These are phyloP conservation scores for Vinca minor DNA, from an alignment of 257 asterid species.

Conservation along the genomic window DNA sequence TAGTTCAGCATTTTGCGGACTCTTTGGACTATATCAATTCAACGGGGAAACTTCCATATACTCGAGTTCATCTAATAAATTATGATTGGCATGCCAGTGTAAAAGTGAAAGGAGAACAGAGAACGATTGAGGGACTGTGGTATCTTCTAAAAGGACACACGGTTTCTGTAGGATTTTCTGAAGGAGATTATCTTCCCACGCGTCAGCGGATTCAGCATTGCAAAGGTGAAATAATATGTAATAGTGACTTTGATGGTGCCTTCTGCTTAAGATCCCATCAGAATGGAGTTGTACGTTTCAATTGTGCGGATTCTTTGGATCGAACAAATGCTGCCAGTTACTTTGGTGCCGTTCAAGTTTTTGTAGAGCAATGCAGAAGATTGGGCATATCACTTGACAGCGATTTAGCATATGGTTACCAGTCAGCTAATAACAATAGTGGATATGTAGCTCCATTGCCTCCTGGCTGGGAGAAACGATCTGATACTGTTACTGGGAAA, in stretches of 20 bases:
- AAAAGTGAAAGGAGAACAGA: slow-evolving; percentile 90
- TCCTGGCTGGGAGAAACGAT: slow-evolving; percentile 96
- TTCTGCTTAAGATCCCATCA: slow-evolving; percentile 97
- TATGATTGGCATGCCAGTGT: slow-evolving; percentile 99
- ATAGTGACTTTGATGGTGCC: slow-evolving; percentile 75
- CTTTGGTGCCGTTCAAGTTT: slow-evolving; percentile 96
- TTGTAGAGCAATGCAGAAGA: slow-evolving; percentile 94
- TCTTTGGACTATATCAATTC: slow-evolving; percentile 68
- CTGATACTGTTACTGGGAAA: slow-evolving; percentile 94
- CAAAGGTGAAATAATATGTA: slow-evolving; percentile 83
- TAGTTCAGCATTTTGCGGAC: slow-evolving; percentile 94
- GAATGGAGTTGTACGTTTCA: slow-evolving; percentile 94
- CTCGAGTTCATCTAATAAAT: slow-evolving; percentile 82
- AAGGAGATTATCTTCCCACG: slow-evolving; percentile 89
- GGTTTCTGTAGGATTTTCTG: slow-evolving; percentile 61
- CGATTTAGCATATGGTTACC: slow-evolving; percentile 67
- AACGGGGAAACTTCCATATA: slow-evolving; percentile 66
- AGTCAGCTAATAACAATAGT: slow-evolving; percentile 50
- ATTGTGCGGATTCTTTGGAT: slow-evolving; percentile 97
- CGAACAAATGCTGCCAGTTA: slow-evolving; percentile 99
- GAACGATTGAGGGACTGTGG: slow-evolving; percentile 97
- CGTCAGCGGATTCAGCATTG: slow-evolving; percentile 74
- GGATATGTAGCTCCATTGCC: slow-evolving; percentile 96
- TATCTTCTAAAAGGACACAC: slow-evolving; percentile 92
- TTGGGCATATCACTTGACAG: slow-evolving; percentile 95